Conservation (phyloP, 495 filamentous ascomycete genomes). For the Polyplosphaeria fusca region DNA sequence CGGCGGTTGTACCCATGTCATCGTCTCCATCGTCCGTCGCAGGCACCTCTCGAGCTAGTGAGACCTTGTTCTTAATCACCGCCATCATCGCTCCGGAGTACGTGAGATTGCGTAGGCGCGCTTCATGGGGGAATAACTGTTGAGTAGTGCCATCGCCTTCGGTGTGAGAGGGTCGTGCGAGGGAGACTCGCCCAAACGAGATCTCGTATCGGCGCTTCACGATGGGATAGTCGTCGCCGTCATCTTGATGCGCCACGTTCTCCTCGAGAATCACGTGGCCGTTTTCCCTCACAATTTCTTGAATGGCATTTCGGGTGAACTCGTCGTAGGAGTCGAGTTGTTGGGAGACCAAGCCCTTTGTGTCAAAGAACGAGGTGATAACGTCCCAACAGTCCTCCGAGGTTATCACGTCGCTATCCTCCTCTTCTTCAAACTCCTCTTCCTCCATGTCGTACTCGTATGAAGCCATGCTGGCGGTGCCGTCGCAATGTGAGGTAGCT, state of each 20-base stretch:
- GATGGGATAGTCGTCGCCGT: constrained; percentile 65
- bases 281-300: constrained; percentile 87
- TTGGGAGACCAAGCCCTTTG: constrained; percentile 92
- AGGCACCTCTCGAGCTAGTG: constrained; percentile 73
- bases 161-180: constrained; percentile 81
- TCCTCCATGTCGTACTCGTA: constrained; percentile 22
- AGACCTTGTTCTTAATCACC: constrained; percentile 73
- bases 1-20: constrained; percentile 54
- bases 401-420: constrained; percentile 66
- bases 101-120: constrained; percentile 88
- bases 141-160: constrained; percentile 86
- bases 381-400: constrained; percentile 98
- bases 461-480: constrained; percentile 20
- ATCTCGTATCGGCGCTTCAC: constrained; percentile 87
- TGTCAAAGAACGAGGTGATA: constrained; percentile 92
- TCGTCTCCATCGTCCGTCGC: constrained; percentile 55
- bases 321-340: constrained; percentile 98
- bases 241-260: constrained; percentile 63
- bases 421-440: constrained; percentile 65
- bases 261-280: constrained; percentile 84
- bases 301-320: constrained; percentile 87
- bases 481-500: not conserved
- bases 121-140: constrained; percentile 84
- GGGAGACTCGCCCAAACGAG: constrained; percentile 79
- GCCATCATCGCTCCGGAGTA: constrained; percentile 90